phyloP scores from a whole-genome alignment of 345 rosid genomes.

The Litchi chinensis region DNA sequence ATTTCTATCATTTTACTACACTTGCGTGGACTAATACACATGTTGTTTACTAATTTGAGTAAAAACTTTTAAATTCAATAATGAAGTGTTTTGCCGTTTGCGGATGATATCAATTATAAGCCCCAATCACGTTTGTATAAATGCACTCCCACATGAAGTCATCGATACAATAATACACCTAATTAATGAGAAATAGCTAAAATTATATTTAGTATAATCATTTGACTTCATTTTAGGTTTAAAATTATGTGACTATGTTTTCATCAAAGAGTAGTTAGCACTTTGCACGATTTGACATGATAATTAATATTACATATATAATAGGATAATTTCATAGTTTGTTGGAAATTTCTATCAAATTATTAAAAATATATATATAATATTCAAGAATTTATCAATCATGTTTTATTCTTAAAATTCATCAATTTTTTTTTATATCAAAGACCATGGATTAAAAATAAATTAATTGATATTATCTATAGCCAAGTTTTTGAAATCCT shows the following conservation, averaged over 20 bases:
- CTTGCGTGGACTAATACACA: neutral
- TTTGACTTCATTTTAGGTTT: neutral
- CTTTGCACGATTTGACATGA: neutral
- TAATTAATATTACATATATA: too few relatives aligned
- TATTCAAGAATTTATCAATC: too few relatives aligned
- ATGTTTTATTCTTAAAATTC: too few relatives aligned
- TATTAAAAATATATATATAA: too few relatives aligned
- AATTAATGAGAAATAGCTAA: neutral
- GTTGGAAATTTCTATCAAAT: neutral
- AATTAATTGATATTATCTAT: too few relatives aligned
- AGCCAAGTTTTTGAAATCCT: too few relatives aligned
- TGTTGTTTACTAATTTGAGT: neutral
- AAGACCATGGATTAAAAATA: too few relatives aligned
- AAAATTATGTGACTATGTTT: neutral
- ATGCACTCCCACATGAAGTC: conserved; percentile 15
- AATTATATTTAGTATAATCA: neutral
- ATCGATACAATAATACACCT: conserved; percentile 11
- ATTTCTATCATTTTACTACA: too few relatives aligned
- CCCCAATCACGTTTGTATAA: neutral
- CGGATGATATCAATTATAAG: neutral
- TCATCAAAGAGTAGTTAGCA: neutral
- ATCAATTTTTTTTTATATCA: too few relatives aligned
- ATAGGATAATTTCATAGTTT: too few relatives aligned
- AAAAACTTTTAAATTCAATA: neutral
- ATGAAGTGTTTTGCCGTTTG: neutral